Percentiles rank a stretch among this genome's conserved stretches.
These are phyloP conservation scores for Fusarium stilboides DNA, from an alignment of 2,329 filamentous ascomycete species.

Conservation along the genomic window DNA sequence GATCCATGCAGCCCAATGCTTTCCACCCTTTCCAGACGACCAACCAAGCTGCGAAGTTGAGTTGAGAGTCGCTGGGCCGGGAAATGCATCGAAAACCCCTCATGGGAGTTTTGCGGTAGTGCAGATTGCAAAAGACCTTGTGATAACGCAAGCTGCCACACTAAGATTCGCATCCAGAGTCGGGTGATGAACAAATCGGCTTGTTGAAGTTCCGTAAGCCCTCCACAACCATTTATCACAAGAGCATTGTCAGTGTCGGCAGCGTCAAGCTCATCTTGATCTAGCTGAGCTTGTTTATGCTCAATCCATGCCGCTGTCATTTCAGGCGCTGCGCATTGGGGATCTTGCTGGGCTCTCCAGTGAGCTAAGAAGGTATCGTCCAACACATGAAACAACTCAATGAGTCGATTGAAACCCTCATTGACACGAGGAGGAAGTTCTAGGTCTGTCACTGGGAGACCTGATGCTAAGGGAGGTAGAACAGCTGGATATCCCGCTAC, in stretches of 20 bases:
- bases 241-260: conserved; percentile 49
- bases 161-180: conserved; percentile 59
- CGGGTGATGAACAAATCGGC: conserved; percentile 59
- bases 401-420: conserved; percentile 56
- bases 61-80: conserved; percentile 56
- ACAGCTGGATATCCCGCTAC: conserved; percentile 61
- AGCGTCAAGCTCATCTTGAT: conserved; percentile 55
- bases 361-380: conserved; percentile 57
- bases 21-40: conserved; percentile 53
- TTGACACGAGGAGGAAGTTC: conserved; percentile 54
- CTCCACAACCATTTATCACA: conserved; percentile 40
- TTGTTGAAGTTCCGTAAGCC: conserved; percentile 57
- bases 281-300: conserved; percentile 58
- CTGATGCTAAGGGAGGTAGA: conserved; percentile 50
- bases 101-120: conserved; percentile 52
- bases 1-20: conserved; percentile 69
- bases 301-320: conserved; percentile 59
- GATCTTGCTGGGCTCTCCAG: conserved; percentile 54
- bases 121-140: conserved; percentile 56
- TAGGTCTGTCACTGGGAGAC: conserved; percentile 51
- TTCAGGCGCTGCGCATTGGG: conserved; percentile 15
- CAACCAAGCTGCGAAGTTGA: conserved; percentile 57
- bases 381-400: conserved; percentile 56
- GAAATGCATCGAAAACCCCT: conserved; percentile 59
- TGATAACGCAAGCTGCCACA: conserved; percentile 60